Conservation (phyloP, 768 basidiomycete genomes). For the Dacryopinax primogenitus region DNA sequence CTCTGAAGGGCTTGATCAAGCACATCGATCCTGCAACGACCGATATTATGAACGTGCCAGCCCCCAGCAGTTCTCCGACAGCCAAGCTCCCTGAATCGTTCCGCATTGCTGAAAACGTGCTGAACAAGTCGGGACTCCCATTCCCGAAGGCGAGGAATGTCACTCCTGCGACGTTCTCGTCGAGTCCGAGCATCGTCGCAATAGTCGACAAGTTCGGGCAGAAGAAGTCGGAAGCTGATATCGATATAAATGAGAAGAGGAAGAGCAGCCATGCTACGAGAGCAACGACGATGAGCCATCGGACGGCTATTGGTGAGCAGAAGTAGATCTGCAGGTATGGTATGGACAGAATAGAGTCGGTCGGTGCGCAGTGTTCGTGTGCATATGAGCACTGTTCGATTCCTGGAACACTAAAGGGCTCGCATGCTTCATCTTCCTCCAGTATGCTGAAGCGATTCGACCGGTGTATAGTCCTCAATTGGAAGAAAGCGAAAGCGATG, state of each 20-base stretch:
- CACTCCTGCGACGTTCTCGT: slow-evolving; percentile 89
- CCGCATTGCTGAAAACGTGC: slow-evolving; percentile 87
- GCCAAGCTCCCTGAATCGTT: slow-evolving; percentile 76
- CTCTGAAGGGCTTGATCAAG: slow-evolving; percentile 87
- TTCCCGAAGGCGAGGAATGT: slow-evolving; percentile 97
- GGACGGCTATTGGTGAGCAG: slow-evolving; percentile 43
- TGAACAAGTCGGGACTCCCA: slow-evolving; percentile 91
- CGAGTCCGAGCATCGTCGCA: slow-evolving; percentile 68
- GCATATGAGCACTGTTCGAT: slow-evolving; percentile 56
- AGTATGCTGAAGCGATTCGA: background rate
- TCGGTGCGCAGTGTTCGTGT: slow-evolving; percentile 39
- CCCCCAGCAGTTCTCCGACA: slow-evolving; percentile 88
- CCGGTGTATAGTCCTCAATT: background rate
- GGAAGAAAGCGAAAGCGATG: background rate
- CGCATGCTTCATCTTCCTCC: slow-evolving; percentile 31
- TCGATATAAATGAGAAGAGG: slow-evolving; percentile 91
- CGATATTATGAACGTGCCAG: slow-evolving; percentile 88
- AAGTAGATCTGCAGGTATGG: slow-evolving; percentile 60
- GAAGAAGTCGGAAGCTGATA: slow-evolving; percentile 93
- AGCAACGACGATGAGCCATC: slow-evolving; percentile 37
- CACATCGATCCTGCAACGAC: slow-evolving; percentile 98
- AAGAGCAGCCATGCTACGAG: slow-evolving; percentile 73
- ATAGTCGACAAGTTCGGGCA: slow-evolving; percentile 90
- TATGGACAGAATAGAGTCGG: slow-evolving; percentile 55
- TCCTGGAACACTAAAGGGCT: slow-evolving; percentile 43